These are phyloP conservation scores for Albugo laibachii DNA, from an alignment of 352 stramenopile species.

Conservation along the genomic window DNA sequence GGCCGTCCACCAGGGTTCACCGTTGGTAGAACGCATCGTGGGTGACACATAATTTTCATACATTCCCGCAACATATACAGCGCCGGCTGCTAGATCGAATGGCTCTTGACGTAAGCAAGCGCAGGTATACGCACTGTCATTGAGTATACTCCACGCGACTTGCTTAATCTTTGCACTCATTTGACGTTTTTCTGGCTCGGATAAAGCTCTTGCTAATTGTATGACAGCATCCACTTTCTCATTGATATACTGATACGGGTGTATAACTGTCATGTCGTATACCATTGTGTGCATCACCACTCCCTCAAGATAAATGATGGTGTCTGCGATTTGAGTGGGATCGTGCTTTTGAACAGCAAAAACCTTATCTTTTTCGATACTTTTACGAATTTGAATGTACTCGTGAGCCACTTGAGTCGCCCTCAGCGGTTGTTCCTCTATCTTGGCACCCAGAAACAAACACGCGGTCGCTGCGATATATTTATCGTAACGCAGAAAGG, in stretches of 20 bases:
- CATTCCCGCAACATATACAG: constrained; percentile 64
- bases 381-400: constrained; percentile 47
- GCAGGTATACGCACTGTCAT: constrained; percentile 72
- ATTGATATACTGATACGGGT: constrained; percentile 78
- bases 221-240: constrained; percentile 75
- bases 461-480: constrained; percentile 66
- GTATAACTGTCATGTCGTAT: constrained; percentile 69
- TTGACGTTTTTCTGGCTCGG: constrained; percentile 23
- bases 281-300: constrained; percentile 58
- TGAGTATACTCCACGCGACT: constrained; percentile 77
- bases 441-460: constrained; percentile 66
- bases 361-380: constrained; percentile 46
- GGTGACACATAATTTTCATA: constrained; percentile 66
- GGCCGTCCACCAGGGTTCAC: constrained; percentile 50
- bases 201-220: constrained; percentile 25
- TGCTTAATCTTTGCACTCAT: constrained; percentile 67
- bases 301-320: constrained; percentile 73
- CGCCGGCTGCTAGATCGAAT: constrained; percentile 44
- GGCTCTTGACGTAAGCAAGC: constrained; percentile 62
- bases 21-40: constrained; percentile 25
- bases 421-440: constrained; percentile 68
- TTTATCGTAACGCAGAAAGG: constrained; percentile 68
- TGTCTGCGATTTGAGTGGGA: constrained; percentile 31
- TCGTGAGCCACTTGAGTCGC: constrained; percentile 48
- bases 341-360: constrained; percentile 66